Base-by-base conservation (phyloP, 345 rosid species). In the Eucalyptus regnans region DNA sequence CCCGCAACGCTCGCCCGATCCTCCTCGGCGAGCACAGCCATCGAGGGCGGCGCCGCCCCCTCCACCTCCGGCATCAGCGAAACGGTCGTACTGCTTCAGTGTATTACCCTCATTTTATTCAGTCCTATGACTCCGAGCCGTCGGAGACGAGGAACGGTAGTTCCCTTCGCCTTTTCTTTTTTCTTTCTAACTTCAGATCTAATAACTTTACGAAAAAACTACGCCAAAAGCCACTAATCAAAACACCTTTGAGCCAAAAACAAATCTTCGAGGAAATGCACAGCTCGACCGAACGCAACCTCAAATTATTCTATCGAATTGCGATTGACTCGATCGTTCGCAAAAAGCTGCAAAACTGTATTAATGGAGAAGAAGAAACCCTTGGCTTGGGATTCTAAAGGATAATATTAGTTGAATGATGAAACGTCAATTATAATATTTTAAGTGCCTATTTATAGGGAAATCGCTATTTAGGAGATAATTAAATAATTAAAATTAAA, bases 81-180 rank as follows among this genome's bases (percentile, higher is more conserved):
- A 5, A 27, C 0, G 13, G 31, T 60, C 7, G 3, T 0, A 29
- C 0, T 60, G 8, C 0, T 60, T 27, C 3, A 27, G 16, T 27
- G 4, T 54, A 15, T 60, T 16, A 0, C 1, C 62, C 1, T 22
- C 3, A 56, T 56, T 56, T 23, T 56, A 22, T 56, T 23, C 4
- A 56, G 20, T 51, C 54, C 6, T 15, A 22, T 16, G 54, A 56
- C 5, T 4, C 12, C 1, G 1, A 22, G 60, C 5, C 62, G 2
- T 56, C 1, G 25, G 25, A 54, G 60, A 54, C 11, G 5, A 54
- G 2, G 12, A 56, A 20, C 62, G 4, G 2, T 56, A 22, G n/a
- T 27, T 60, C 31, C 31, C 68, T 5, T 12, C 6, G 31, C 2
- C 15, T 27, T 27, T 60, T 12, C 33, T 5, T 58, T 58, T 23